phyloP scores from a whole-genome alignment of 768 basidiomycete species.

The Leucocoprinus sp. region DNA sequence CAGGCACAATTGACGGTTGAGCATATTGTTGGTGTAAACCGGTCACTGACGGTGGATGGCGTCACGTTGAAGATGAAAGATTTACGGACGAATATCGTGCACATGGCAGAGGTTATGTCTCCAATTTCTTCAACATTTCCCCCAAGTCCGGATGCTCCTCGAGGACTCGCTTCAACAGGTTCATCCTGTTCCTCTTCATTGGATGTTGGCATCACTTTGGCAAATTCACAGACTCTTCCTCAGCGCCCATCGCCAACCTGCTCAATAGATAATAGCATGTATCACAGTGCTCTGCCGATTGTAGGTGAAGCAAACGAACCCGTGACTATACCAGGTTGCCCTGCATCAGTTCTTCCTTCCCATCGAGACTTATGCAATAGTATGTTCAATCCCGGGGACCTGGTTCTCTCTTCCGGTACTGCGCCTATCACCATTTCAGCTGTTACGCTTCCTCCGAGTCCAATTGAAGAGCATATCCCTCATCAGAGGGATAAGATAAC shows the following conservation, averaged over 20 bases:
- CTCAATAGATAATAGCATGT: constrained; percentile 62
- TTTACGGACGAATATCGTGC: neutral
- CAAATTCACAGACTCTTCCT: constrained; percentile 74
- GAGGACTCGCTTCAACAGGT: constrained; percentile 20
- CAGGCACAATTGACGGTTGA: constrained; percentile 4
- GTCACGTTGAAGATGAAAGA: constrained; percentile 33
- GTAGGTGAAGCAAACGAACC: constrained; percentile 1
- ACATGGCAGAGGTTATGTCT: neutral
- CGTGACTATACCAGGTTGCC: neutral
- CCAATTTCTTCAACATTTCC: constrained; percentile 8
- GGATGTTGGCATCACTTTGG: constrained; percentile 55
- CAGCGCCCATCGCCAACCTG: constrained; percentile 35
- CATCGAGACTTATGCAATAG: neutral
- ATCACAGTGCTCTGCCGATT: constrained; percentile 45
- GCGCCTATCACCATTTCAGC: constrained; percentile 55
- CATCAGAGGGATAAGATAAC: constrained; percentile 18
- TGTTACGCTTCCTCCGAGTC: constrained; percentile 33
- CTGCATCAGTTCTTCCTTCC: neutral
- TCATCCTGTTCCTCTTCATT: constrained; percentile 49
- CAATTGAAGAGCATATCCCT: neutral
- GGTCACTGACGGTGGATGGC: constrained; percentile 50
- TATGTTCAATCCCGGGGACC: constrained; percentile 19
- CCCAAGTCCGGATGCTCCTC: constrained; percentile 20
- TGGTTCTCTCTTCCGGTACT: constrained; percentile 52
- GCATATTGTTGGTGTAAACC: constrained; percentile 23